phyloP scores from a whole-genome alignment of 1,284 basidiomycete species.

The Rugosomyces carneus region DNA sequence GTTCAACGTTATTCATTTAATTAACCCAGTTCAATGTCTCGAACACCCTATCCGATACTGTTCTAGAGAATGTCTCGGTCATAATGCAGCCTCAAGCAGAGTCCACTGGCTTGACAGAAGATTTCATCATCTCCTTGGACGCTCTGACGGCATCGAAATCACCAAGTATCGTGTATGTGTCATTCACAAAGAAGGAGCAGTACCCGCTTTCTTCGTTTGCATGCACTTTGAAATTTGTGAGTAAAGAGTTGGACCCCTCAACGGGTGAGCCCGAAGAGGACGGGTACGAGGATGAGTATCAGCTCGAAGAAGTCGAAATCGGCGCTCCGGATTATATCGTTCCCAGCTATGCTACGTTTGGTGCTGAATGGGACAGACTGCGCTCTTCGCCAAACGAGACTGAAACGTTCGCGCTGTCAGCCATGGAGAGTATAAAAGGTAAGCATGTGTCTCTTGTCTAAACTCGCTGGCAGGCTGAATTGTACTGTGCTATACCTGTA shows the following conservation, averaged over 20 bases:
- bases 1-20: slow-evolving; percentile 5
- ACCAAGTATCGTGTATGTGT: slow-evolving; percentile 86
- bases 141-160: slow-evolving; percentile 66
- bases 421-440: slow-evolving; percentile 94
- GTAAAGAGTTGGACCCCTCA: slow-evolving; percentile 95
- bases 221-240: slow-evolving; percentile 93
- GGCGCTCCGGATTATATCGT: slow-evolving; percentile 90
- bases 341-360: slow-evolving; percentile 88
- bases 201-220: slow-evolving; percentile 86
- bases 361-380: slow-evolving; percentile 92
- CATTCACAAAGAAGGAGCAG: slow-evolving; percentile 80
- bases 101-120: slow-evolving; percentile 79
- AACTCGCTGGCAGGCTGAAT: slow-evolving; percentile 8
- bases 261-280: slow-evolving; percentile 98
- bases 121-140: slow-evolving; percentile 89
- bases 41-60: slow-evolving; percentile 97
- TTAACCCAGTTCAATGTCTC: slow-evolving; percentile 84
- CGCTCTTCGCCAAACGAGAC: slow-evolving; percentile 70
- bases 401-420: slow-evolving; percentile 92
- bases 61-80: slow-evolving; percentile 94
- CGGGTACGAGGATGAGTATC: slow-evolving; percentile 98
- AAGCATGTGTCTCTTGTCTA: slow-evolving; percentile 11
- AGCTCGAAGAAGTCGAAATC: slow-evolving; percentile 93
- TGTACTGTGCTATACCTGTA: slow-evolving; percentile 27
- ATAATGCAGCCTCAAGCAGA: slow-evolving; percentile 82